phyloP scores from a whole-genome alignment of 2,329 filamentous ascomycete genomes.

The Colletotrichum tropicicola region DNA sequence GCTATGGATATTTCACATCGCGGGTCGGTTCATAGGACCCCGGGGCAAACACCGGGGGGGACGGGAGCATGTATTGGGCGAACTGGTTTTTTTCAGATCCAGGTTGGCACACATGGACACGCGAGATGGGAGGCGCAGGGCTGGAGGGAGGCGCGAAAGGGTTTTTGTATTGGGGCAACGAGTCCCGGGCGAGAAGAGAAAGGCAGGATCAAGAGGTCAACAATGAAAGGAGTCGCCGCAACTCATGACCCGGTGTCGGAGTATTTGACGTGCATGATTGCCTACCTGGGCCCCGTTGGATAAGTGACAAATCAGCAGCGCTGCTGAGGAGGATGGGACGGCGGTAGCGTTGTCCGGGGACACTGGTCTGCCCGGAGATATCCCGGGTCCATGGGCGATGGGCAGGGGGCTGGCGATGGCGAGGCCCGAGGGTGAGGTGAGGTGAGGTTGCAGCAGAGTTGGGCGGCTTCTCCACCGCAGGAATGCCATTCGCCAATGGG shows the following conservation, averaged over 20 bases:
- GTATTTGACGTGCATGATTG: background rate
- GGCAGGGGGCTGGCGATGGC: background rate
- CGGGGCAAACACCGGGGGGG: background rate
- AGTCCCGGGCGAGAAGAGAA: background rate
- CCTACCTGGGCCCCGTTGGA: too few species aligned
- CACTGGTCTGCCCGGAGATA: too few species aligned
- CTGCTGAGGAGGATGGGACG: background rate
- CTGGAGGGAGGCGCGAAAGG: background rate
- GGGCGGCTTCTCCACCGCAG: background rate
- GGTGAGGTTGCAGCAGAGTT: conserved; percentile 28
- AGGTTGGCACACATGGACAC: too few species aligned
- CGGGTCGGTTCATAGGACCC: background rate
- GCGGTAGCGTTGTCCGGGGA: background rate
- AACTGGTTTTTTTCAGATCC: background rate
- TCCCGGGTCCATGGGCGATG: too few species aligned
- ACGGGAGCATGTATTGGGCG: background rate
- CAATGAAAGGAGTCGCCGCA: background rate
- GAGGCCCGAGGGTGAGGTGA: background rate
- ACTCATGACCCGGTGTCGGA: background rate
- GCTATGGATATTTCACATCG: background rate
- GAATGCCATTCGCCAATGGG: background rate
- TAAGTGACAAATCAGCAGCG: too few species aligned
- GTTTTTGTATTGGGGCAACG: background rate
- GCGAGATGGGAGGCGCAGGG: background rate
- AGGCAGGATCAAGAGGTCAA: background rate